Evolutionary conservation across 2,329 filamentous ascomycete species (phyloP).

Genomic region (Colletotrichum coccodes): DNA sequence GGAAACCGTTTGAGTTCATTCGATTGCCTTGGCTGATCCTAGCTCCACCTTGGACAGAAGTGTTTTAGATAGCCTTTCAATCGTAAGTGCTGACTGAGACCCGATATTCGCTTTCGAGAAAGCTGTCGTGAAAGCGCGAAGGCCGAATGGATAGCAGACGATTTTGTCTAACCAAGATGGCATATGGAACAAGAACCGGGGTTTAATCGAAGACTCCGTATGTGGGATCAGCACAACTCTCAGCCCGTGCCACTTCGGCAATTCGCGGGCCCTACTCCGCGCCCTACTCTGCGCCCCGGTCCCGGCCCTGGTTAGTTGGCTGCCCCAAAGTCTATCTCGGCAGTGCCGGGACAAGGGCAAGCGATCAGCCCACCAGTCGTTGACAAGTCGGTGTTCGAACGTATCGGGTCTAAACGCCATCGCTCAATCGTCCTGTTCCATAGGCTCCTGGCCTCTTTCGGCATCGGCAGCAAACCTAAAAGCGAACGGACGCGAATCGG

Average conservation of each 20-base stretch:
- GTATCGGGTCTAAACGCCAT: no score
- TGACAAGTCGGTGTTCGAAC: no score
- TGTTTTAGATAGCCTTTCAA: not conserved
- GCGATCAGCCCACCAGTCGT: no score
- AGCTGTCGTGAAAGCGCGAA: not conserved
- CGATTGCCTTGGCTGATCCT: not conserved
- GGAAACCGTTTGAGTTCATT: not conserved
- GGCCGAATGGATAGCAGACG: not conserved
- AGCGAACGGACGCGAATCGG: no score
- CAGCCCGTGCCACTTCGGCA: conserved; percentile 12
- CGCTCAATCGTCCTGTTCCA: no score
- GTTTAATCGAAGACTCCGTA: not conserved
- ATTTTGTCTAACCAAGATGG: not conserved
- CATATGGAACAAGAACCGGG: no score
- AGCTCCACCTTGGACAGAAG: not conserved
- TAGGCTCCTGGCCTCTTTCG: not conserved
- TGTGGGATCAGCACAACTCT: not conserved
- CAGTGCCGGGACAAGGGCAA: not conserved
- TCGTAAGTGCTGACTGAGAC: not conserved
- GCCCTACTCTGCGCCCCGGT: not conserved
- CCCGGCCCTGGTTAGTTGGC: not conserved
- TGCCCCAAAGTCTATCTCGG: not conserved
- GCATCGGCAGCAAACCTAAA: no score
- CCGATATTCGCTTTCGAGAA: not conserved
- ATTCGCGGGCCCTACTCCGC: not conserved